Base-by-base conservation (phyloP, 164 flowering plant genomes). In the Protea cynaroides region DNA sequence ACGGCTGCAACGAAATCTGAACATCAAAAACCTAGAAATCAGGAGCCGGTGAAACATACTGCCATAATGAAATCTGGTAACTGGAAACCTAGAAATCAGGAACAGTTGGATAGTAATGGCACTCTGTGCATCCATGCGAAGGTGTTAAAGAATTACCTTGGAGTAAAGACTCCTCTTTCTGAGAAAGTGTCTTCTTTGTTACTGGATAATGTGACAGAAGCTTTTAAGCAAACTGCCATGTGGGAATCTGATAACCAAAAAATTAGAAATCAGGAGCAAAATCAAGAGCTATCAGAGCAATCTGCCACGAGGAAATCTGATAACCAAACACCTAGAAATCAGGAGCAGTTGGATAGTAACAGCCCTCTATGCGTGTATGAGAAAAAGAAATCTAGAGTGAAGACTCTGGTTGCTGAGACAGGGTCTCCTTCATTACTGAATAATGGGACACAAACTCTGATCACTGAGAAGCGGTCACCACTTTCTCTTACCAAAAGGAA, bases 401-500 rank as follows among this genome's bases (percentile, higher is more conserved):
- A 59, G 55, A 40, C 55, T 59, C 59, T 68, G 10, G 65, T 59
- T 36, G 59, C 67, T 46, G 11, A n/a, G 64, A 67, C 57, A 57
- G 21, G 40, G 21, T 29, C 56, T 46, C 65, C 38, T 3, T 44
- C 56, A n/a, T 38, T 9, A 25, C 24, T 50, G 56, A 62, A 24
- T 24, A 59, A 52, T 9, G 18, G 25, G 59, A 36, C 17, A 62
- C 51, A 43, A 52, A 4, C 10, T 25, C 19, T 38, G 52, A 44
- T 29, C 46, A 6, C 57, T 37, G 55, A 46, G 56, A 67, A 64
- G 29, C 57, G 9, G 10, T 24, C 34, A 34, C 22, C 59, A 19
- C 43, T 58, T 46, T 29, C 17, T 64, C 17, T 51, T 49, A 66
- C 62, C 47, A 68, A 63, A 68, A 58, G 61, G 43, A 72, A 68